phyloP scores from a whole-genome alignment of 78 protist species.

The Paratrimastix pyriformis region DNA sequence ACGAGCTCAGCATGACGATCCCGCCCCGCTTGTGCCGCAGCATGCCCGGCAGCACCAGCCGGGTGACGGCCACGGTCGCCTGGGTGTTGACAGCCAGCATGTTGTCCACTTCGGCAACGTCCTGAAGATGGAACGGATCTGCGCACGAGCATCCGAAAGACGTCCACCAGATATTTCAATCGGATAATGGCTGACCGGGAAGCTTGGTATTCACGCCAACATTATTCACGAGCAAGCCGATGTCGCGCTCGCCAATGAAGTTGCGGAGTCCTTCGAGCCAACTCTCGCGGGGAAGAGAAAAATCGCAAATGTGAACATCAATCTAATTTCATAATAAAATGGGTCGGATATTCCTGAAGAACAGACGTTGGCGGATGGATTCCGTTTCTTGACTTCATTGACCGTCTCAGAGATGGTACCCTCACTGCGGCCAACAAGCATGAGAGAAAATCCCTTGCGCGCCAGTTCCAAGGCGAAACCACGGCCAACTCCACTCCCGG shows the following conservation, averaged over 20 bases:
- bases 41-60: not conserved
- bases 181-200: not conserved
- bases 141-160: not conserved
- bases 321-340: not conserved
- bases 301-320: not conserved
- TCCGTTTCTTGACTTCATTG: not conserved
- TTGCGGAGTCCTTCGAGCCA: not conserved
- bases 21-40: not conserved
- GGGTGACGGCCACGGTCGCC: not conserved
- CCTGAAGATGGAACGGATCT: too few species aligned
- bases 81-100: not conserved
- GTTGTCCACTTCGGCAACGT: not conserved
- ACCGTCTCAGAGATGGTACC: not conserved
- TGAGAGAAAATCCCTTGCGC: not conserved
- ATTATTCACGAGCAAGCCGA: slow-evolving; percentile 6
- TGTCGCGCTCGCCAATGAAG: not conserved
- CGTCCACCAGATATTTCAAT: not conserved
- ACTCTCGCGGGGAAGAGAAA: not conserved
- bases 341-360: not conserved
- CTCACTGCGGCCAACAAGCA: not conserved
- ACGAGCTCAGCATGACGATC: not conserved
- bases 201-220: slow-evolving; percentile 4
- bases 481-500: not conserved
- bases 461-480: not conserved
- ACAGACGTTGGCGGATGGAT: not conserved